These are phyloP conservation scores for Carex scoparia DNA, from an alignment of 176 grass and related monocot genomes.

Conservation along the genomic window DNA sequence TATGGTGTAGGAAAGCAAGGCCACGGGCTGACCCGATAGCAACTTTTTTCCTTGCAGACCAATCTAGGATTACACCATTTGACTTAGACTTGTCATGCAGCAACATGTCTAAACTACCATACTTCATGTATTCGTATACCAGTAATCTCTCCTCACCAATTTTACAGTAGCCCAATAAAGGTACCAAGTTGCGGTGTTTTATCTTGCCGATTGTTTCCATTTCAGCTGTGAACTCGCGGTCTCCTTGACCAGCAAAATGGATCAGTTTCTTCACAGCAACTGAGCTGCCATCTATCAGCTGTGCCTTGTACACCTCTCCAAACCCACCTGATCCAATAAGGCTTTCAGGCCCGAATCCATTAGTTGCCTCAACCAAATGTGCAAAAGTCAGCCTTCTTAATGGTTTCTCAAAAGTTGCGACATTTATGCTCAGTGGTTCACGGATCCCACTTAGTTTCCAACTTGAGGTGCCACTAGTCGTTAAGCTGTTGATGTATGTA, in stretches of 20 bases:
- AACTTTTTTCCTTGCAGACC: conserved; percentile 80
- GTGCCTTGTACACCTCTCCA: conserved; percentile 95
- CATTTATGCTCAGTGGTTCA: conserved; percentile 90
- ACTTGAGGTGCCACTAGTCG: conserved; percentile 45
- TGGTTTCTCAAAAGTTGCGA: conserved; percentile 92
- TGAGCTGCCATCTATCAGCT: conserved; percentile 63
- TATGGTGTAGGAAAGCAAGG: conserved; percentile 94
- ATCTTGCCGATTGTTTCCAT: conserved; percentile 99
- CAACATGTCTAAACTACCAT: conserved; percentile 74
- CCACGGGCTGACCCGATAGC: conserved; percentile 76
- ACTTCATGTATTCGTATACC: conserved; percentile 95
- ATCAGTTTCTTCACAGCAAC: conserved; percentile 98
- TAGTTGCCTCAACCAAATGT: conserved; percentile 90
- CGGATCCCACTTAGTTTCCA: conserved; percentile 77
- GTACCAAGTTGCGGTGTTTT: conserved; percentile 95
- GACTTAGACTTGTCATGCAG: conserved; percentile 55
- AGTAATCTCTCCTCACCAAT: conserved; percentile 86
- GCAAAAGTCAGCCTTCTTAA: conserved; percentile 89
- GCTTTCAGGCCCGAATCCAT: conserved; percentile 75
- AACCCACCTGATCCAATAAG: conserved; percentile 87
- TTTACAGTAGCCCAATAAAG: conserved; percentile 89
- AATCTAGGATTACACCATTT: conserved; percentile 45
- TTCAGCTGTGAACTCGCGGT: conserved; percentile 88
- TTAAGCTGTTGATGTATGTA: conserved; percentile 68
- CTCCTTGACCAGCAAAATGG: conserved; percentile 85